Base-by-base conservation (phyloP, 116 monocot species). In the Trichopus zeylanicus region DNA sequence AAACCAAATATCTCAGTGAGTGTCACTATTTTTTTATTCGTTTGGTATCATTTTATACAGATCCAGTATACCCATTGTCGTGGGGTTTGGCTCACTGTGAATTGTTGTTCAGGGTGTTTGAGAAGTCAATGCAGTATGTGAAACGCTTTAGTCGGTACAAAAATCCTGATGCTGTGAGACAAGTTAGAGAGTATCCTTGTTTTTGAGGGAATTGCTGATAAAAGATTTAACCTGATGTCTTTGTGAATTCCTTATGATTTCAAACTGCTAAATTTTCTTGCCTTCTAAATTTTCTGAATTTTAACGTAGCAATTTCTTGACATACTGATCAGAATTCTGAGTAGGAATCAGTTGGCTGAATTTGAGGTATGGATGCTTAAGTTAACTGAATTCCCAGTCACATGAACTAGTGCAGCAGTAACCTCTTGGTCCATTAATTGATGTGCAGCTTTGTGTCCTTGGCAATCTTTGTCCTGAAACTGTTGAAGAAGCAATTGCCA, bases 381-480 rank as follows among this genome's bases (percentile, higher is more conserved):
- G 54, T 18, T 23, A 57, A n/a, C 30, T 51, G 23, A 56, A n/a
- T n/a, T n/a, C 31, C 20, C 9, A 26, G 46, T 53, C 22, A 32
- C 7, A 33, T 53, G 15, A n/a, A n/a, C n/a, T n/a, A 59, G n/a
- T 13, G n/a, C 19, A 19, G n/a, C 18, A 24, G 13, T 72, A 60
- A 55, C 26, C 51, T 60, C 67, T 15, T 23, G 53, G 63, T n/a
- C n/a, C 29, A 31, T 16, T 53, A 16, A 66, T 47, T 46, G 15
- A 29, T 57, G 20, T 76, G 59, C 66, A 89, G 89, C 78, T 89
- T 33, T 84, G 81, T 68, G 84, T 84, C 15, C 80, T 94, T 55
- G 93, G 93, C 18, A 94, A 94, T 60, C 89, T 94, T 46, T 89
- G 93, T 51, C 93, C 93, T 48, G 93, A 94, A 67, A 89, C 93